Base-by-base conservation (phyloP, 2,329 filamentous ascomycete species). In the Cyphellophora europaea region DNA sequence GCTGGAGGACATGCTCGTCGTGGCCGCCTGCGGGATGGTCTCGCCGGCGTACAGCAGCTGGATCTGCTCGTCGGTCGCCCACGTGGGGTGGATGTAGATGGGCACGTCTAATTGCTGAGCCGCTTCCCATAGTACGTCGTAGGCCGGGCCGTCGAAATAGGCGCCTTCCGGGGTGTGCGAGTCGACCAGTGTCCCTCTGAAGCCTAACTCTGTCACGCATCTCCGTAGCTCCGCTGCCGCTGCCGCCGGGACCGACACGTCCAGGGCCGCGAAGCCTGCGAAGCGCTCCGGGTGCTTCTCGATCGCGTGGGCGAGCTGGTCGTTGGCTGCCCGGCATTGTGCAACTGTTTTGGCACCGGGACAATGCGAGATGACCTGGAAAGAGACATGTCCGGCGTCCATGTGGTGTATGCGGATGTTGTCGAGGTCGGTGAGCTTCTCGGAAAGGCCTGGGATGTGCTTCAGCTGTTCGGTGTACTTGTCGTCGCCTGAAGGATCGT, bases 11-110 rank as follows among this genome's bases (percentile, higher is more conserved):
- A 45, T 42, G 11, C 36, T 37, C 12, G 30, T 40, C 2, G 31
- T 16, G 6, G 42, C 40, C 10, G 34, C 30, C 2, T 8, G 2
- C 14, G 40, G 32, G 19, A 38, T 25, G 21, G 8, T 25, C n/a
- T 62, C 58, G 4, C 61, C 61, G 15, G 47, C 19, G 54, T 59
- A 67, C 46, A 35, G 57, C 49, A 21, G 57, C 46, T 38, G 59
- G 30, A 34, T 55, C 58, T 49, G 59, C 35, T 49, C 52, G 27
- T 52, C 57, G 15, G 55, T 55, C 14, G 63, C 55, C 46, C 56
- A 62, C 1, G 59, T 61, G 5, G 69, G 68, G 39, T 73, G 69
- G 15, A 73, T 55, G 44, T 73, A 73, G 14, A 71, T 54, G 0
- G 68, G 65, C 2, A 70, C 65, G 37, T 69, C 62, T 0, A 73